Percentiles rank a stretch among this genome's conserved stretches.
Conservation (phyloP, 148 eudicot species). For the Amaranthus hypochondriacus region DNA sequence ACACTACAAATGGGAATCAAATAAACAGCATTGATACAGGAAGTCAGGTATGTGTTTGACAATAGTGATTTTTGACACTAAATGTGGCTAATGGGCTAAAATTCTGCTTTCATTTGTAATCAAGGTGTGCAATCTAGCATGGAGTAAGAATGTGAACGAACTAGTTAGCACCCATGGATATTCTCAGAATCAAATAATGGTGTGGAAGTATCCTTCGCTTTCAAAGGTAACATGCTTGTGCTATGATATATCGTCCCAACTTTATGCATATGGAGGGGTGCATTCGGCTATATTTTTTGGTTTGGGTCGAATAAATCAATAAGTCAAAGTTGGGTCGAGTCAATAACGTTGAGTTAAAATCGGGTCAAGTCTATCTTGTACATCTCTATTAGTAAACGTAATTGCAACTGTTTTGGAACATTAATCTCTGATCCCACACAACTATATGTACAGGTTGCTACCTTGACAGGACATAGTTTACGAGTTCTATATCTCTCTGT, state of each 20-base stretch:
- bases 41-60: slow-evolving; percentile 59
- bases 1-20: slow-evolving; percentile 82
- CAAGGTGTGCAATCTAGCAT: slow-evolving; percentile 97
- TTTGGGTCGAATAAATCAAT: too few species aligned
- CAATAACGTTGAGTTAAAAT: too few species aligned
- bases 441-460: slow-evolving; percentile 57
- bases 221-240: slow-evolving; percentile 47
- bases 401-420: neutral
- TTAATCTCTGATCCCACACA: neutral
- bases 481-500: slow-evolving; percentile 88
- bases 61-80: neutral
- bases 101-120: neutral
- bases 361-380: too few species aligned
- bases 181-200: slow-evolving; percentile 97
- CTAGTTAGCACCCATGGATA: slow-evolving; percentile 98
- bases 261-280: too few species aligned
- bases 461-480: slow-evolving; percentile 90
- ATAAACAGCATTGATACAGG: slow-evolving; percentile 81
- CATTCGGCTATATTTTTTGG: too few species aligned
- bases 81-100: neutral
- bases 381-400: too few species aligned
- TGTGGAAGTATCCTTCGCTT: slow-evolving; percentile 95
- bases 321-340: too few species aligned
- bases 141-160: slow-evolving; percentile 99
- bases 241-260: too few species aligned